Conservation (phyloP, 2,329 filamentous ascomycete genomes). For the Penicillium carneum region DNA sequence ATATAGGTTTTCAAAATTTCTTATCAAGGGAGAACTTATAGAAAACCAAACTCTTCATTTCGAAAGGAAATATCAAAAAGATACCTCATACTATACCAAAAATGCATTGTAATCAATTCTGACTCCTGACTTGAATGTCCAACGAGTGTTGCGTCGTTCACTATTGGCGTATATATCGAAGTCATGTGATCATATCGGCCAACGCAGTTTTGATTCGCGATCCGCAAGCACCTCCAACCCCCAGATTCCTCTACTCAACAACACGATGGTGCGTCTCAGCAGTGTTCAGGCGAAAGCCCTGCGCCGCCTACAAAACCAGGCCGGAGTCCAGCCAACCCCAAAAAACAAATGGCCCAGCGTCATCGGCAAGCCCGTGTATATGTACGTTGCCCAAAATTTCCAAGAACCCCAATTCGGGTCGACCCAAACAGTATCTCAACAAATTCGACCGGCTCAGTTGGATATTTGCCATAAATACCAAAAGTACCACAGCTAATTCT, state of each 20-base stretch:
- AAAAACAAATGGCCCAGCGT: constrained; percentile 30
- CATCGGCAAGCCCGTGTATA: constrained; percentile 60
- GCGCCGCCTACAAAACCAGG: constrained; percentile 12
- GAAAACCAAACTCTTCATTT: not conserved
- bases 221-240: constrained; percentile 11
- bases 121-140: not conserved
- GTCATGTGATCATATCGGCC: constrained; percentile 15
- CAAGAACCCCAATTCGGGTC: not conserved
- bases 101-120: not conserved
- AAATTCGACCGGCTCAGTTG: not conserved
- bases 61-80: not conserved
- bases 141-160: not conserved
- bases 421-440: not conserved
- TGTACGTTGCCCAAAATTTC: constrained; percentile 54
- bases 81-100: not conserved
- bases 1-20: constrained; percentile 25
- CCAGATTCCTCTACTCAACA: constrained; percentile 20
- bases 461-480: not conserved
- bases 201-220: constrained; percentile 18
- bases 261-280: constrained; percentile 21
- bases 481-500: constrained; percentile 6
- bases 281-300: constrained; percentile 10
- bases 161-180: not conserved
- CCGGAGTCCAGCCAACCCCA: not conserved
- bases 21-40: constrained; percentile 9